Conservation (phyloP, 352 stramenopile species). For the Pythium periplocum region DNA sequence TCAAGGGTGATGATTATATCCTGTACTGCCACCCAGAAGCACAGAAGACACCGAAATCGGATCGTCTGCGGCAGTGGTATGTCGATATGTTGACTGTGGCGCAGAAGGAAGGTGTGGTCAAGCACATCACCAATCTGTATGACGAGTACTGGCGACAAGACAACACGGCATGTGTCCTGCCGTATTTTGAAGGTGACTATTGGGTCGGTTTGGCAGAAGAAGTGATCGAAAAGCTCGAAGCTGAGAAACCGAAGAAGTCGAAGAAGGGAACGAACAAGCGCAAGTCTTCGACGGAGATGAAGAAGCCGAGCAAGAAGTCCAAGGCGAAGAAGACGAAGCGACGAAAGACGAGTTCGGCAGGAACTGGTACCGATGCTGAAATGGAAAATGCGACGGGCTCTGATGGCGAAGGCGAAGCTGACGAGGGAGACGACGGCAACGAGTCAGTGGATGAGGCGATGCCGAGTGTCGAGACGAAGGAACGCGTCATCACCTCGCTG, state of each 20-base stretch:
- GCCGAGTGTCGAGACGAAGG: conserved; percentile 16
- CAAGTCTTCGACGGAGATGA: conserved; percentile 53
- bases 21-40: conserved; percentile 98
- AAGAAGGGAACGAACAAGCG: conserved; percentile 54
- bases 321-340: conserved; percentile 79
- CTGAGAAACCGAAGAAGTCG: conserved; percentile 75
- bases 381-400: conserved; percentile 26
- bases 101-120: conserved; percentile 87
- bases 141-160: conserved; percentile 92
- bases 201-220: conserved; percentile 85
- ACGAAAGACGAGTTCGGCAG: conserved; percentile 16
- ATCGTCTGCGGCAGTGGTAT: conserved; percentile 97
- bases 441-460: conserved; percentile 13
- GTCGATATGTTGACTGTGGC: conserved; percentile 87
- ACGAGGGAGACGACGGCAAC: conserved; percentile 24
- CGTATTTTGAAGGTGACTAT: conserved; percentile 87
- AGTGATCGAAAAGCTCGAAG: conserved; percentile 86
- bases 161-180: conserved; percentile 77
- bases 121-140: conserved; percentile 95
- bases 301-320: conserved; percentile 69
- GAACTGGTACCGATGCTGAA: conserved; percentile 6
- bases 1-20: conserved; percentile 99
- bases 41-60: conserved; percentile 98
- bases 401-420: conserved; percentile 29
- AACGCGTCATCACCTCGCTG: conserved; percentile 32